phyloP scores from a whole-genome alignment of 768 basidiomycete genomes.

The Tricholoma sp. region DNA sequence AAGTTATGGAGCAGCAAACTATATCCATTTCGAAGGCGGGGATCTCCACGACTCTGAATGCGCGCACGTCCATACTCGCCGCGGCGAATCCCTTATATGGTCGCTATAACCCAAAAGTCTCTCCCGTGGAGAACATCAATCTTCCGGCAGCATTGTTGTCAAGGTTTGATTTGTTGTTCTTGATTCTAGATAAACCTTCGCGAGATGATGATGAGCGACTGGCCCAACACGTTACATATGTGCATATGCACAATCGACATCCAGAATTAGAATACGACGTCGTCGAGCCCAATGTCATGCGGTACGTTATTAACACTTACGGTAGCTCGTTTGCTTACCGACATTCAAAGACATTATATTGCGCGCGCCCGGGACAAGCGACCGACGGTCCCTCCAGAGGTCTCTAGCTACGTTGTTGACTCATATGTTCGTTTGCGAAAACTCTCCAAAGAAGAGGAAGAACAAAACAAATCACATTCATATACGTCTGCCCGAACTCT shows the following conservation, averaged over 20 bases:
- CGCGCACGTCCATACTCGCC: conserved; percentile 94
- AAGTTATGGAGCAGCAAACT: conserved; percentile 99
- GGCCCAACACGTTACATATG: conserved; percentile 95
- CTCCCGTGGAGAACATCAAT: conserved; percentile 99
- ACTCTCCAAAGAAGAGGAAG: conserved; percentile 85
- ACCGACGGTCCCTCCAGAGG: conserved; percentile 82
- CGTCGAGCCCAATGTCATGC: conserved; percentile 82
- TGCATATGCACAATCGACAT: conserved; percentile 94
- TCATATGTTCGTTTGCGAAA: conserved; percentile 95
- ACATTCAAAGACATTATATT: conserved; percentile 76
- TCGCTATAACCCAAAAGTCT: conserved; percentile 96
- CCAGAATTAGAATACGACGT: conserved; percentile 82
- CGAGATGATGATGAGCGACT: conserved; percentile 94
- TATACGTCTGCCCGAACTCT: conserved; percentile 97
- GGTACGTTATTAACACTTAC: conserved; percentile 40
- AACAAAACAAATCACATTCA: conserved; percentile 81
- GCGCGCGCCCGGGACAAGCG: conserved; percentile 84
- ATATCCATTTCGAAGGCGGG: conserved; percentile 99
- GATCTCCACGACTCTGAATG: conserved; percentile 97
- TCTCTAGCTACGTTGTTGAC: conserved; percentile 91
- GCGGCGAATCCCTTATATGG: conserved; percentile 98
- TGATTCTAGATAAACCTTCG: conserved; percentile 93
- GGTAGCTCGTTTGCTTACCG: conserved; percentile 5
- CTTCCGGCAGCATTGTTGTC: conserved; percentile 94
- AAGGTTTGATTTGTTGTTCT: conserved; percentile 93